Base-by-base conservation (phyloP, 2,329 filamentous ascomycete species). In the Trichoderma sp. region DNA sequence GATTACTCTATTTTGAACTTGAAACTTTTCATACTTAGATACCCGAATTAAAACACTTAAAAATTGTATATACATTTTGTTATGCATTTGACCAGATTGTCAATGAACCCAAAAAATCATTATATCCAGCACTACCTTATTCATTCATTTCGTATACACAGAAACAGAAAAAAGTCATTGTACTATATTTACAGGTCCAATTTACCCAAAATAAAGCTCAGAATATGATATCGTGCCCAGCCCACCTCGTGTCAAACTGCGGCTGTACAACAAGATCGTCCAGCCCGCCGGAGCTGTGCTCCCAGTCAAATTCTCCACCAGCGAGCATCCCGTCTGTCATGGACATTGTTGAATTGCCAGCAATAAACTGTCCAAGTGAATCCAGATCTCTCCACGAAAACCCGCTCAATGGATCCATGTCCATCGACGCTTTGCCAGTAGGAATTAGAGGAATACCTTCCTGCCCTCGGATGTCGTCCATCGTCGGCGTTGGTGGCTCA, bases 261-360 rank as follows among this genome's bases (percentile, higher is more conserved):
- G 57, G 57, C 57, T 60, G 57, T 24, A 60, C 43, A 11, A 21
- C 57, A 14, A 60, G 57, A 43, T 60, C 57, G 29, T 60, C 57
- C 35, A 60, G 35, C 0, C 57, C 57, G 13, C 57, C 57, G 5
- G 57, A 60, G 24, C 57, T 60, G 16, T 60, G 57, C 43, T 60
- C 57, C 57, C 57, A 60, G n/a, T 60, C 57, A n/a, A 43, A 60
- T 6, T 60, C 57, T n/a, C 35, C 35, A n/a, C 57, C 35, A 60
- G 35, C 14, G 29, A 60, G 57, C 57, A 60, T 60, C 21, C 57
- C 57, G 29, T 60, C 57, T 27, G 57, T 35, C 57, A 60, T 60
- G 24, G 21, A 19, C 33, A 60, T 60, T 2, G 57, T 60, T 40
- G 57, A 60, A 43, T 60, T 60, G 13, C 57, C 40, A 14, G 57